Conservation (phyloP, 768 basidiomycete genomes). For the Cystoderma amianthinum region DNA sequence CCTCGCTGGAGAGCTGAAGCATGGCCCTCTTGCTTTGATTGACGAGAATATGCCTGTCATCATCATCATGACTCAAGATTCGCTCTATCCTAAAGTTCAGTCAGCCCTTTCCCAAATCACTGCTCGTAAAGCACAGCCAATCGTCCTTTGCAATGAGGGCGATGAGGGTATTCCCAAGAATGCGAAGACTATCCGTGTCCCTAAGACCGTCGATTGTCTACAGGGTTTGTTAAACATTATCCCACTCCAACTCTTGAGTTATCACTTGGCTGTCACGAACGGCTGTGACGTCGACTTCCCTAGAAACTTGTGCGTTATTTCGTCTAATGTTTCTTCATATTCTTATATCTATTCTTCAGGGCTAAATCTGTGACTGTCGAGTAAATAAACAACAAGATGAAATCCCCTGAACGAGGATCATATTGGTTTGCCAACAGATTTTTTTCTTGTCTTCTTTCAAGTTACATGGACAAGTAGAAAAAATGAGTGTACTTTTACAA, state of each 20-base stretch:
- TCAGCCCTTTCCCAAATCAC: conserved; percentile 95
- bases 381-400: conserved; percentile 38
- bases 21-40: conserved; percentile 94
- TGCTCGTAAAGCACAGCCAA: conserved; percentile 91
- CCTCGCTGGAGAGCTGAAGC: conserved; percentile 97
- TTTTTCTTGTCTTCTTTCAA: background rate
- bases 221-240: conserved; percentile 97
- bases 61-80: conserved; percentile 99
- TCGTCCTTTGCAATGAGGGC: conserved; percentile 92
- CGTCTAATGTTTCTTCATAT: conserved; percentile 1
- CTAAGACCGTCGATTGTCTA: conserved; percentile 88
- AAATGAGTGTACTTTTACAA: background rate
- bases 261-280: conserved; percentile 92
- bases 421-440: background rate
- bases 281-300: conserved; percentile 99
- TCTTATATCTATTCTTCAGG: conserved; percentile 24
- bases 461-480: conserved; percentile 1
- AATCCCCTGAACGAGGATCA: too few species aligned
- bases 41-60: conserved; percentile 99
- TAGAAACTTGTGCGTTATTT: conserved; percentile 72
- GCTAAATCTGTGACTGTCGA: conserved; percentile 75
- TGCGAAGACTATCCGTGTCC: conserved; percentile 89
- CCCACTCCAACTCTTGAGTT: conserved; percentile 91
- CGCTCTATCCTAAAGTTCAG: conserved; percentile 96
- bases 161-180: conserved; percentile 72